Conservation (phyloP, 441 rosid species). For the Populus hybrid region DNA sequence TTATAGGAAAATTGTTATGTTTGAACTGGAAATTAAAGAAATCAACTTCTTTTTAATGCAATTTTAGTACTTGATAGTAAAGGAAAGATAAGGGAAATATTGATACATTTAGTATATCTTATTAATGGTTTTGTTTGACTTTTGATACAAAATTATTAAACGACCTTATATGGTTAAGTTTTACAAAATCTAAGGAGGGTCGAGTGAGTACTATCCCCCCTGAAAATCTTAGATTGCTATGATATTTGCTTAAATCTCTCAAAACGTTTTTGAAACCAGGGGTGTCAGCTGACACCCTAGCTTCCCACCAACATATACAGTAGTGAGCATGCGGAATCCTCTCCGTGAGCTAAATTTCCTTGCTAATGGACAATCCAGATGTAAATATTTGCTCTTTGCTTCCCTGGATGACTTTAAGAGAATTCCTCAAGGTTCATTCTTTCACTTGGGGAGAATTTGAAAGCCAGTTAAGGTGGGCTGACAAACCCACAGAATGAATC, state of each 20-base stretch:
- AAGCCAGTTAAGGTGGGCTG: neutral
- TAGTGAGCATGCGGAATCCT: constrained; percentile 12
- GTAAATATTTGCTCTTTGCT: neutral
- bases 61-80: neutral
- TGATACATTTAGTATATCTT: neutral
- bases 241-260: neutral
- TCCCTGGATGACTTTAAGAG: neutral
- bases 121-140: neutral
- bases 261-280: neutral
- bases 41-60: neutral
- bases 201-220: neutral
- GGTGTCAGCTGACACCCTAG: neutral
- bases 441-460: neutral
- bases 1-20: neutral
- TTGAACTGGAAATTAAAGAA: neutral
- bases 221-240: neutral
- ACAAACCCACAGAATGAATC: neutral
- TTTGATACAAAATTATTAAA: neutral
- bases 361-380: neutral
- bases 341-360: constrained; percentile 15
- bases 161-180: neutral
- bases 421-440: neutral
- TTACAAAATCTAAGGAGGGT: neutral
- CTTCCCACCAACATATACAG: neutral
- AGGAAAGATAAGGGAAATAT: neutral